Percentiles rank a stretch among this genome's conserved stretches.
These are phyloP conservation scores for Keithomyces neogunnii DNA, from an alignment of 2,329 filamentous ascomycete species.

Conservation along the genomic window DNA sequence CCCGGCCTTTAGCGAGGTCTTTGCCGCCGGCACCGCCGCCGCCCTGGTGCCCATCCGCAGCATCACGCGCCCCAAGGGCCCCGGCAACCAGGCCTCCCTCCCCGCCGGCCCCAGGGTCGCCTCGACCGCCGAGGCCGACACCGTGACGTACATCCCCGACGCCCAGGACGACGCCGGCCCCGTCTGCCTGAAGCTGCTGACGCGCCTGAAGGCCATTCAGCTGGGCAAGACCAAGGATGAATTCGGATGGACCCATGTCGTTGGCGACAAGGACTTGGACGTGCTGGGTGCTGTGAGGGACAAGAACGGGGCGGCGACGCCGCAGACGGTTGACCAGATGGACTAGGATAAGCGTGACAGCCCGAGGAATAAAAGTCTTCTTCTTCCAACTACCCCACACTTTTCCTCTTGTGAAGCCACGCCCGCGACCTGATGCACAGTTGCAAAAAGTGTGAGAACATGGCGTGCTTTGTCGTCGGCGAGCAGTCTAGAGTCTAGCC, in stretches of 20 bases:
- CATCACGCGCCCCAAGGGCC: conserved; percentile 58
- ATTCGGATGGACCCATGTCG: conserved; percentile 60
- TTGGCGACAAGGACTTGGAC: conserved; percentile 37
- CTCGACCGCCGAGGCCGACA: conserved; percentile 32
- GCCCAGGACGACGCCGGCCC: conserved; percentile 62
- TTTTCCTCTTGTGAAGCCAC: no score
- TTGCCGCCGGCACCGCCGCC: conserved; percentile 87
- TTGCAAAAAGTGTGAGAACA: neutral
- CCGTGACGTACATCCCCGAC: conserved; percentile 45
- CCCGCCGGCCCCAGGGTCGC: conserved; percentile 31
- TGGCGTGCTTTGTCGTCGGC: no score
- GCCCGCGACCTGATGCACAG: no score
- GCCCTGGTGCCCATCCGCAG: conserved; percentile 86
- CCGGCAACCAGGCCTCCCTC: conserved; percentile 6
- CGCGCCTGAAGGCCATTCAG: conserved; percentile 78
- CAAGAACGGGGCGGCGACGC: conserved; percentile 13
- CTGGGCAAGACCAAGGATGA: conserved; percentile 67
- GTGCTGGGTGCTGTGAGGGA: conserved; percentile 19
- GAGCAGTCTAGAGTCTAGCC: no score
- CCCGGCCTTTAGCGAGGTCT: conserved; percentile 57
- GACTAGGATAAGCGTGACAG: conserved; percentile 12
- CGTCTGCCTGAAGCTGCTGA: conserved; percentile 62
- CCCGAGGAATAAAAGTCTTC: neutral
- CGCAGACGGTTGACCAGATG: conserved; percentile 25
- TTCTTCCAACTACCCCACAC: neutral